Percentiles rank a stretch among this genome's conserved stretches.
phyloP scores from a whole-genome alignment of 2,329 filamentous ascomycete species.

The Periconia digitata region DNA sequence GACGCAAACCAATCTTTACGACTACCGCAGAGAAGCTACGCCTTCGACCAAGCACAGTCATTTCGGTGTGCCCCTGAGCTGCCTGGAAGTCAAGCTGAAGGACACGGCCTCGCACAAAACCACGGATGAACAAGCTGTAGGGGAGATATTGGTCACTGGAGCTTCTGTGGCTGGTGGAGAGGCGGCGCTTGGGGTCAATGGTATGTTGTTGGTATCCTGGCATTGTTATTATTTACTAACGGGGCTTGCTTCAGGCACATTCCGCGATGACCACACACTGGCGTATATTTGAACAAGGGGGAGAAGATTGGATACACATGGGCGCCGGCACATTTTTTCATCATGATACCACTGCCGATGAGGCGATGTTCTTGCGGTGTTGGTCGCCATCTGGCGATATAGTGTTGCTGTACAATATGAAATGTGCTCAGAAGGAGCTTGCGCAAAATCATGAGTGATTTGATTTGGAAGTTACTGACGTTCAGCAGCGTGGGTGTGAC shows the following conservation, averaged over 20 bases:
- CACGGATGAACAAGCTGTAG: conserved; percentile 55
- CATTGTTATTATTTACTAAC: neutral
- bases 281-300: conserved; percentile 47
- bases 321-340: neutral
- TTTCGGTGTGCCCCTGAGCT: conserved; percentile 80
- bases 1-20: conserved; percentile 83
- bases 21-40: conserved; percentile 67
- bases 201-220: conserved; percentile 13
- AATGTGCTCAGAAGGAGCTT: too few species aligned
- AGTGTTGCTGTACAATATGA: neutral
- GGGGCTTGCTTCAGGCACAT: conserved; percentile 52
- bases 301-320: neutral
- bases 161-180: conserved; percentile 72
- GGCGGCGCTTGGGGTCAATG: conserved; percentile 61
- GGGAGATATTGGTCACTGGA: conserved; percentile 70
- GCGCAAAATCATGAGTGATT: too few species aligned
- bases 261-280: conserved; percentile 74
- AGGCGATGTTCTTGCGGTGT: neutral
- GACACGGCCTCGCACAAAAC: conserved; percentile 64
- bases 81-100: conserved; percentile 74
- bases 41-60: conserved; percentile 55
- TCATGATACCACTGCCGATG: neutral
- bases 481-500: too few species aligned
- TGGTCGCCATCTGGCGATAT: neutral
- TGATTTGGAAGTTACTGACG: too few species aligned